Base-by-base conservation (phyloP, 495 filamentous ascomycete species). In the Coniosporium apollinis region DNA sequence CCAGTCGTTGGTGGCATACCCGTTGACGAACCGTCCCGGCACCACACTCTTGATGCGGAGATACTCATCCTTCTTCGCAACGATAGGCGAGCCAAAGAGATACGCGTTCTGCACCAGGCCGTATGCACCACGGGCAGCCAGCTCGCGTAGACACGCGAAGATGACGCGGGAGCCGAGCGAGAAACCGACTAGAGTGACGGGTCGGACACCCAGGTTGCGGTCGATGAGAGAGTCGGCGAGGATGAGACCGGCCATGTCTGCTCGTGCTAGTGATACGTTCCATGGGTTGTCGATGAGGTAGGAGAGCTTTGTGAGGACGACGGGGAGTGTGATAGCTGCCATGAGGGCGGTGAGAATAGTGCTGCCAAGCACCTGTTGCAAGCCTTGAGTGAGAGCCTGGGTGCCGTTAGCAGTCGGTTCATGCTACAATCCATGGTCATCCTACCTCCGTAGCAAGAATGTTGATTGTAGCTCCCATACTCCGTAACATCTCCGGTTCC, bases 221-320 rank as follows among this genome's bases (percentile, higher is more conserved):
- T 92, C 82, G 44, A 89, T 83, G 26, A 99, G 58, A 1, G 86
- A 94, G 56, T 99, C 89, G 1, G 89, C 89, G 17, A 99, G 69
- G 46, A 99, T 89, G n/a, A 93, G 64, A 4, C 89, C 89, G 18
- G 87, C 82, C 33, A 76, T 64, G 42, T 77, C 80, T 24, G 89
- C 91, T 38, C 89, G 77, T 41, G 83, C 82, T 17, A 94, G 67
- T 2, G 91, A 96, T 13, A 94, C 86, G 11, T 74, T 82, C 89
- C 89, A 99, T 0, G 89, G 89, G 44, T 99, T 99, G 55, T 99
- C 89, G 47, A 99, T 94, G 6, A 99, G 64, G 49, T 99, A 99
- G 3, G 89, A 70, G 6, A 99, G 74, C 49, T 99, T 99, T 2
- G 86, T 84, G 16, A 99, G 65, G 2, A 94, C 76, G 20, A 99